Conservation (phyloP, 2,329 filamentous ascomycete species). For the Aspergillus versicolor region DNA sequence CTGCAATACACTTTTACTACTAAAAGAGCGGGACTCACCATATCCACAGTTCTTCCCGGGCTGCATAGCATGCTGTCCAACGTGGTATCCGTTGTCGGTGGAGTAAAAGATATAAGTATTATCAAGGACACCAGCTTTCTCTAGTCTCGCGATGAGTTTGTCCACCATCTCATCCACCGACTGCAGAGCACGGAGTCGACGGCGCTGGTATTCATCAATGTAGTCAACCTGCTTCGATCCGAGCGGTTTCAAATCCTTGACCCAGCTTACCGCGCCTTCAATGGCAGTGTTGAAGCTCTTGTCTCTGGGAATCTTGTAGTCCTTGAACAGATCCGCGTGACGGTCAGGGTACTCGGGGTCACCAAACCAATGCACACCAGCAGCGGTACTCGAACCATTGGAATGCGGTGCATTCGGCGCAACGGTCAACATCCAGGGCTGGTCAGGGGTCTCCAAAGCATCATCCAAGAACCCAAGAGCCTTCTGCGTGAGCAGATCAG, state of each 20-base stretch:
- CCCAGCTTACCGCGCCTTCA: conserved; percentile 42
- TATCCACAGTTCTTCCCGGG: conserved; percentile 53
- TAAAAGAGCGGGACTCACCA: not conserved
- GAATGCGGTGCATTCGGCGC: conserved; percentile 66
- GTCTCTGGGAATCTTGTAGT: not conserved
- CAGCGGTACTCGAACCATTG: conserved; percentile 35
- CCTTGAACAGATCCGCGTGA: conserved; percentile 9
- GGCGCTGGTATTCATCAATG: conserved; percentile 51
- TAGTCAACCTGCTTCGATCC: conserved; percentile 46
- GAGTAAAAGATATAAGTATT: conserved; percentile 59
- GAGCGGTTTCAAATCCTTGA: conserved; percentile 39
- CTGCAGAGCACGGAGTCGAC: conserved; percentile 49
- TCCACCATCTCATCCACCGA: conserved; percentile 54
- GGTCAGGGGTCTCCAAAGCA: conserved; percentile 47
- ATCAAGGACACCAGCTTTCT: conserved; percentile 38
- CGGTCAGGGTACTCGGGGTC: conserved; percentile 36
- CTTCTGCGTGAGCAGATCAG: conserved; percentile 57
- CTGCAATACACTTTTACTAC: no score
- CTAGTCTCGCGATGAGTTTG: conserved; percentile 38
- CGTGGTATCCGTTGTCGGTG: conserved; percentile 58
- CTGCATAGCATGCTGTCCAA: conserved; percentile 56
- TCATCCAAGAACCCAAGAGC: conserved; percentile 60
- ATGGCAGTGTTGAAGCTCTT: conserved; percentile 59
- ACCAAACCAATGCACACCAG: conserved; percentile 23
- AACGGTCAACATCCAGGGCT: conserved; percentile 66